Base-by-base conservation (phyloP, 192 early-diverging fungal species). In the Obelidium mucronatum region DNA sequence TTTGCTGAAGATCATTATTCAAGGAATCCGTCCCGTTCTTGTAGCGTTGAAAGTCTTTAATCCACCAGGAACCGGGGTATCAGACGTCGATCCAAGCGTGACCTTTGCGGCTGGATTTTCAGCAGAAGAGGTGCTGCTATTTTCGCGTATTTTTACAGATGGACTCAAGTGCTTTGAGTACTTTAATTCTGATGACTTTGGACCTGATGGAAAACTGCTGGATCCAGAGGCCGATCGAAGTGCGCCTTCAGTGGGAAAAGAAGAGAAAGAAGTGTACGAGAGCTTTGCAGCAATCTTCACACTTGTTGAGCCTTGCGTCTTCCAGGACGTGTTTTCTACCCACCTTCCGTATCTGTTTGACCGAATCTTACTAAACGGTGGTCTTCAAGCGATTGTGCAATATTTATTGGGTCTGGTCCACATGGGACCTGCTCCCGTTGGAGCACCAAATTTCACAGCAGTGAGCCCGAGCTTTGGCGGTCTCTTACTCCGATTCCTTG, bases 301-400 rank as follows among this genome's bases (percentile, higher is more conserved):
- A 8, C 37, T 40, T 11, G 69, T 73, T 24, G 62, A 71, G 39
- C 69, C 92, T 31, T 93, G 94, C 76, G 92, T 94, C 42, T 95
- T 94, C 70, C 98, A 98, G 76, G 96, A 99, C 70, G 90, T 93
- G 35, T 97, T 99, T 89, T 90, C 94, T 1, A 89, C 91, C 24
- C 96, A 98, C 78, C 97, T 99, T 79, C 91, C 97, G n/a, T 95
- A 97, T 73, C 87, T 97, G 4, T 95, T 97, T 76, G 90, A 95
- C 3, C 87, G 92, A 28, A 94, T 94, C 74, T 71, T 97, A 30
- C 24, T 65, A n/a, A 78, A 78, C 40, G 68, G 68, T 1, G 77
- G 69, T 8, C 40, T 78, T 19, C 77, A 78, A 42, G 77, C 77
- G 3, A 60, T 78, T 48, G 69, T 69, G 19, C 77, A 78, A 35